Evolutionary conservation across 2,329 filamentous ascomycete species (phyloP).

Genomic region (Neocatenulostroma microsporum): DNA sequence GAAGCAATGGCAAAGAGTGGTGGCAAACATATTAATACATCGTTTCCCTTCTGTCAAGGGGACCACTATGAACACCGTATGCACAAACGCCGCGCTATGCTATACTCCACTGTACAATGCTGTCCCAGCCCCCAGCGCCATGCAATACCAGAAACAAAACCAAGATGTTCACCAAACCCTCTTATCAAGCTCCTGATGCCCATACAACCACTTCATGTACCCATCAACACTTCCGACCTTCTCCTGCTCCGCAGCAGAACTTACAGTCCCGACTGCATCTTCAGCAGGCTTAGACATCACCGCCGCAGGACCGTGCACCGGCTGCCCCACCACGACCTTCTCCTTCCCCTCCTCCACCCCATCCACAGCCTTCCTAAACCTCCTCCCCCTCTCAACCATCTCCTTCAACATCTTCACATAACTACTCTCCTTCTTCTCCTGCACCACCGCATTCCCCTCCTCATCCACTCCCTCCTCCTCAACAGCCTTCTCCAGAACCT

Average conservation of each 20-base stretch:
- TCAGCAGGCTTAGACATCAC: too few relatives aligned
- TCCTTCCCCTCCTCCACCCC: slow-evolving; percentile 46
- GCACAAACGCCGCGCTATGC: slow-evolving; percentile 1
- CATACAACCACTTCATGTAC: slow-evolving; percentile 27
- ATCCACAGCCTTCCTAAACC: slow-evolving; percentile 51
- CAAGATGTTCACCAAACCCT: too few relatives aligned
- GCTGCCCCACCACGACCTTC: slow-evolving; percentile 25
- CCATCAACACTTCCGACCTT: slow-evolving; percentile 19
- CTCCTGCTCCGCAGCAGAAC: slow-evolving; percentile 7
- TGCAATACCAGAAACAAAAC: background rate
- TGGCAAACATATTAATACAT: too few relatives aligned
- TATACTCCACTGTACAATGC: background rate
- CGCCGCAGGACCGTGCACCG: too few relatives aligned
- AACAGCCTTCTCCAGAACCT: slow-evolving; percentile 35
- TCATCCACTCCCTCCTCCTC: slow-evolving; percentile 37
- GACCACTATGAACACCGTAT: too few relatives aligned
- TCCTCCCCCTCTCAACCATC: slow-evolving; percentile 49
- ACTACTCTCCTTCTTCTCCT: slow-evolving; percentile 34
- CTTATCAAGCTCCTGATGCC: slow-evolving; percentile 4
- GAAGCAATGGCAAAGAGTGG: too few relatives aligned
- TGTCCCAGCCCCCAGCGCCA: too few relatives aligned
- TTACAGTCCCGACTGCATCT: too few relatives aligned
- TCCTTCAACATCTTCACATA: slow-evolving; percentile 40
- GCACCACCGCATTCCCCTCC: slow-evolving; percentile 18
- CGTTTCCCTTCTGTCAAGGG: too few relatives aligned